Base-by-base conservation (phyloP, 177 flowering plant species). In the Vitis hybrid region DNA sequence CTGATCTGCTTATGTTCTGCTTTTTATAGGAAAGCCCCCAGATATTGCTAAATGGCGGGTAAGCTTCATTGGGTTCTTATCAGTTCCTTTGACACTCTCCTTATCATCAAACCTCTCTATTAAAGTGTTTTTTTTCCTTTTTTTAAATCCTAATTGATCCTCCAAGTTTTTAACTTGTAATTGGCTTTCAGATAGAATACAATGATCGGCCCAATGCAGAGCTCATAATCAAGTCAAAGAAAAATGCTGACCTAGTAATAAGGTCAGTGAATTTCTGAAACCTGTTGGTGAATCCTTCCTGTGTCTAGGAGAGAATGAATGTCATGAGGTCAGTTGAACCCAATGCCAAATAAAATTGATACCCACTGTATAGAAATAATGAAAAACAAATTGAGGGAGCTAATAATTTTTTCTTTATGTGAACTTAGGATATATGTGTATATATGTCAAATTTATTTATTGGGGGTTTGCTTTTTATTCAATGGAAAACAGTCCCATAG, bases 141-240 rank as follows among this genome's bases (percentile, higher is more conserved):
- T 69, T 49, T 10, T 3, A 7, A 60, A 69, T 16, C 62, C 62
- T 22, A 22, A 11, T 22, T 22, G 26, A 60, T 65, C 31, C 22
- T 15, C 9, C 53, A 51, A 33, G 2, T n/a, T 56, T 55, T 67
- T 1, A 7, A 39, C 1, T 39, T 39, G 45, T 39, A 39, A 39
- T 39, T 39, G 45, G 7, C 45, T 39, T 39, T 39, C 88, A 93
- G 98, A 80, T 94, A 61, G 90, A 89, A 8, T 87, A 92, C 68
- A 94, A 94, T 67, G 97, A 94, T 66, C 79, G 91, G 26, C 98
- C 90, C 11, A 94, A 94, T 72, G 98, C 97, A 18, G 92, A 90
- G 81, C 89, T 89, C 67, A 82, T 94, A 50, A 72, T 82, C 58
- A 86, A 85, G 72, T 86, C 97, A 19, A 91, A 86, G 85, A 78